Percentiles rank a stretch among this genome's conserved stretches.
These are phyloP conservation scores for Sphagnum fallax DNA, from an alignment of 228 moss, liverwort and hornwort species.

Conservation along the genomic window DNA sequence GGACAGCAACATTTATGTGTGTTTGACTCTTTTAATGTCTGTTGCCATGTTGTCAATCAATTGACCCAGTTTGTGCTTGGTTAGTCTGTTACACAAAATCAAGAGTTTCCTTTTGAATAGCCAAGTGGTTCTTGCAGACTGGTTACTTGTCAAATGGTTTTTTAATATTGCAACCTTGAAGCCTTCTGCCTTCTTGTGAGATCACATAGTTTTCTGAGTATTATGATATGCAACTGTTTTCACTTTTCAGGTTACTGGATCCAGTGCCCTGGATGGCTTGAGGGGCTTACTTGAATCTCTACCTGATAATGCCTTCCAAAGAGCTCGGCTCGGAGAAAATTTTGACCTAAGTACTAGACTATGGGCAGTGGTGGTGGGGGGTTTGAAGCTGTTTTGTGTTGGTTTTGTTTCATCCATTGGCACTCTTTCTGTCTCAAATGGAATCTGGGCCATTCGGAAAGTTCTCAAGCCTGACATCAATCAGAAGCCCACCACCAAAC, in stretches of 20 bases:
- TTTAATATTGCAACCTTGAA: too few relatives aligned
- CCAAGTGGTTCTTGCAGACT: too few relatives aligned
- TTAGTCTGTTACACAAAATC: too few relatives aligned
- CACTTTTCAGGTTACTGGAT: constrained; percentile 18
- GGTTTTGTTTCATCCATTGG: constrained; percentile 74
- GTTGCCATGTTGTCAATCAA: too few relatives aligned
- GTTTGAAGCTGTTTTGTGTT: constrained; percentile 84
- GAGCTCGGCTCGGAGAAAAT: constrained; percentile 62
- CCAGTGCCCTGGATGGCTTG: constrained; percentile 59
- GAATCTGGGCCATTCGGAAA: constrained; percentile 46
- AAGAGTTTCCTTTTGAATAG: too few relatives aligned
- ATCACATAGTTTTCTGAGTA: too few relatives aligned
- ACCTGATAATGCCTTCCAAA: constrained; percentile 96
- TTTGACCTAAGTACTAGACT: constrained; percentile 53
- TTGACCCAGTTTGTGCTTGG: too few relatives aligned
- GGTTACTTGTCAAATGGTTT: too few relatives aligned
- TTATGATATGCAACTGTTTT: background rate
- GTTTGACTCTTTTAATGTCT: too few relatives aligned
- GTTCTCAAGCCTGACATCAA: constrained; percentile 22
- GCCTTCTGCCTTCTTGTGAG: too few relatives aligned
- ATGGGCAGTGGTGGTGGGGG: constrained; percentile 71
- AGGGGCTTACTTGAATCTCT: constrained; percentile 63
- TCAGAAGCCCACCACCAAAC: constrained; percentile 37
- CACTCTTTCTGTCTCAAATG: constrained; percentile 59
- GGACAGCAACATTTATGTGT: too few relatives aligned